Evolutionary conservation across 108 stramenopile genomes (phyloP).

Genomic region (Skeletonema potamos): DNA sequence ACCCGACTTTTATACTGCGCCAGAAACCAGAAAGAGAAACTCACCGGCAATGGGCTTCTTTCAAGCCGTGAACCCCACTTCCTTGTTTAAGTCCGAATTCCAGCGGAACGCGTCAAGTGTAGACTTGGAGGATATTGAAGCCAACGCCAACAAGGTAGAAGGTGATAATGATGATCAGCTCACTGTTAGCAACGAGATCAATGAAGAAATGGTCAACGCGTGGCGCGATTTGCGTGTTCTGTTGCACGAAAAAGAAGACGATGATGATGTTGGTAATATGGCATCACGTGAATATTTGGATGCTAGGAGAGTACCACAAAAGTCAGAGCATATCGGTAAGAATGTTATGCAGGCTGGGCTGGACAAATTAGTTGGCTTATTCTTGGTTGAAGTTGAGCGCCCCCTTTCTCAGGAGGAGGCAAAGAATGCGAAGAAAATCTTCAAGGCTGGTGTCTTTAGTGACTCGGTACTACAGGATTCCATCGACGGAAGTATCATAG

Average conservation of each 20-base stretch:
- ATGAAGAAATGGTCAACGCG: conserved; percentile 22
- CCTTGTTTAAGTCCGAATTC: not conserved
- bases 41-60: not conserved
- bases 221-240: conserved; percentile 74
- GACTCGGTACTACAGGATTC: not conserved
- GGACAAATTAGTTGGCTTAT: conserved; percentile 66
- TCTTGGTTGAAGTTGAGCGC: conserved; percentile 79
- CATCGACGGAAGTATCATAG: not conserved
- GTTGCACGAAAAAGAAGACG: conserved; percentile 27
- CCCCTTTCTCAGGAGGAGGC: conserved; percentile 19
- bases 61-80: not conserved
- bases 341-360: conserved; percentile 61
- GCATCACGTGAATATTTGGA: conserved; percentile 66
- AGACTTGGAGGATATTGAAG: not conserved
- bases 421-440: not conserved
- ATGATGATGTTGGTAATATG: conserved; percentile 1
- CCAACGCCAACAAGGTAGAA: not conserved
- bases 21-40: not conserved
- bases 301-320: conserved; percentile 65
- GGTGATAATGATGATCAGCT: not conserved
- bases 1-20: conserved; percentile 49
- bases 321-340: conserved; percentile 57
- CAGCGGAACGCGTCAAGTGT: not conserved
- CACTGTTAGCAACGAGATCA: not conserved
- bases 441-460: not conserved